Conservation (phyloP, 805 yeast genomes). For the Saccharomycopsis schoenii region DNA sequence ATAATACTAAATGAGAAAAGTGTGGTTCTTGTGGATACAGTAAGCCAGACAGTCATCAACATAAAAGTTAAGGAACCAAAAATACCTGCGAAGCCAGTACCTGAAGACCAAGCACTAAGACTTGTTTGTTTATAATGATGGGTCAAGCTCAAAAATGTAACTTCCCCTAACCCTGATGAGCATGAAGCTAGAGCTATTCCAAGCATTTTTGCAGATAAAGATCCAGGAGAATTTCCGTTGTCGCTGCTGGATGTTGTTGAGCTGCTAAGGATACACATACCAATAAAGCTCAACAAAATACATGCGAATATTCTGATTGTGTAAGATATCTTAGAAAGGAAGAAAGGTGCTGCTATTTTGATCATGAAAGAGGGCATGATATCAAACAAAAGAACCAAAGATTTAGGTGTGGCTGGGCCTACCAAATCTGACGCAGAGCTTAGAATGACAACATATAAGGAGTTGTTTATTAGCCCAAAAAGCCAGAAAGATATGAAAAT, state of each 20-base stretch:
- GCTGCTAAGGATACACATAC: slow-evolving; percentile 54
- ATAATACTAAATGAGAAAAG: slow-evolving; percentile 47
- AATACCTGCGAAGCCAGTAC: slow-evolving; percentile 94
- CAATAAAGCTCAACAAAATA: slow-evolving; percentile 50
- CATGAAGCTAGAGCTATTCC: slow-evolving; percentile 76
- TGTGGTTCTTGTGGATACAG: slow-evolving; percentile 42
- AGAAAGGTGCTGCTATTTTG: slow-evolving; percentile 57
- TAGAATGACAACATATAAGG: slow-evolving; percentile 81
- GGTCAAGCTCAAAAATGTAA: slow-evolving; percentile 79
- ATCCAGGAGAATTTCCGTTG: not conserved
- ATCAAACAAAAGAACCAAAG: slow-evolving; percentile 75
- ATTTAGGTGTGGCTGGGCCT: slow-evolving; percentile 76
- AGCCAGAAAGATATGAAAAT: slow-evolving; percentile 55
- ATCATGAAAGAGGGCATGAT: slow-evolving; percentile 71
- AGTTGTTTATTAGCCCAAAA: slow-evolving; percentile 81
- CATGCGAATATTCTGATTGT: slow-evolving; percentile 40
- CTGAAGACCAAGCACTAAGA: slow-evolving; percentile 82
- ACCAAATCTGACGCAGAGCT: slow-evolving; percentile 91
- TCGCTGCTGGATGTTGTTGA: slow-evolving; percentile 23
- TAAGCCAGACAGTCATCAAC: slow-evolving; percentile 60
- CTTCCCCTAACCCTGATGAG: slow-evolving; percentile 86
- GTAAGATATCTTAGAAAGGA: slow-evolving; percentile 58
- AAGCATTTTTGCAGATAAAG: slow-evolving; percentile 34
- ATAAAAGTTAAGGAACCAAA: slow-evolving; percentile 69
- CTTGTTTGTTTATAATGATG: slow-evolving; percentile 58